Evolutionary conservation across 495 filamentous ascomycete species (phyloP).

Genomic region (Penicillium taxi): DNA sequence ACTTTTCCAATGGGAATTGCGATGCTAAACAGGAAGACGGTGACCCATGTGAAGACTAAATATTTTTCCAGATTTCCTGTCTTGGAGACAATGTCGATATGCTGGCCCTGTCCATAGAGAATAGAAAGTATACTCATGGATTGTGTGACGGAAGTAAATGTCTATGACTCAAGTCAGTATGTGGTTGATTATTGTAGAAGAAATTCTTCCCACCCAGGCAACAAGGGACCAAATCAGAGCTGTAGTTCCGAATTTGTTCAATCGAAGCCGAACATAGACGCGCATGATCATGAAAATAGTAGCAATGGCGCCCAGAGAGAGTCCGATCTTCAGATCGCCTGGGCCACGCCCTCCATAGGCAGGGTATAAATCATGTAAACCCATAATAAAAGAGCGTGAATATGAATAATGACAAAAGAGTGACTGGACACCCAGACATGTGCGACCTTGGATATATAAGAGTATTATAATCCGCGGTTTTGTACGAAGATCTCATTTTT

Average conservation of each 20-base stretch:
- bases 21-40: conserved; percentile 22
- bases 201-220: conserved; percentile 17
- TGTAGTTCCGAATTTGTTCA: conserved; percentile 23
- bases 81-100: conserved; percentile 11
- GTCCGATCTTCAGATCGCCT: conserved; percentile 15
- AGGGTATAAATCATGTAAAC: conserved; percentile 8
- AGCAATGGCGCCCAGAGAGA: conserved; percentile 13
- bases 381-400: too few relatives aligned
- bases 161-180: not conserved
- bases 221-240: conserved; percentile 16
- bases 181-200: not conserved
- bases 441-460: too few relatives aligned
- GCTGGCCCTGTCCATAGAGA: conserved; percentile 20
- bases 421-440: too few relatives aligned
- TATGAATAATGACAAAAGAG: too few relatives aligned
- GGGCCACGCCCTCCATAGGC: conserved; percentile 21
- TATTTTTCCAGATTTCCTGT: conserved; percentile 16
- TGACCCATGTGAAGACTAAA: conserved; percentile 22
- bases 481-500: too few relatives aligned
- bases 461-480: too few relatives aligned
- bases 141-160: conserved; percentile 16
- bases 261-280: conserved; percentile 17
- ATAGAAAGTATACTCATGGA: conserved; percentile 16
- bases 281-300: conserved; percentile 19
- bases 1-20: conserved; percentile 22